A percentile compares a stretch with the other conserved stretches of the same genome.
phyloP scores from a whole-genome alignment of 768 basidiomycete species.

The Termitomyces titanicus region DNA sequence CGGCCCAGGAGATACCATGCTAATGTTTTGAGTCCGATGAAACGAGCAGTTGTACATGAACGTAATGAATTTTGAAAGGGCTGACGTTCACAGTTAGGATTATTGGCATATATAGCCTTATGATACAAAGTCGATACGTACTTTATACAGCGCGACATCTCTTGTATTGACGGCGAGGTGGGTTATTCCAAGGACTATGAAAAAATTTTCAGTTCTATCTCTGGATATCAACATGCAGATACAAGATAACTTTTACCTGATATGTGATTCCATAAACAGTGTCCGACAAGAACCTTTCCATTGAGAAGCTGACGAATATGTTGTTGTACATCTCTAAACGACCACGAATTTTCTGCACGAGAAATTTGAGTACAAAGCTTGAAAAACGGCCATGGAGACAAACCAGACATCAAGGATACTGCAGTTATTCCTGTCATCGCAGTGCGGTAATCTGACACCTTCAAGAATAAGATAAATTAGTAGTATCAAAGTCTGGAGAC shows the following conservation, averaged over 20 bases:
- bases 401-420: slow-evolving; percentile 37
- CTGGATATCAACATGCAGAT: too few species aligned
- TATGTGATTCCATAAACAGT: slow-evolving; percentile 78
- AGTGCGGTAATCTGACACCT: slow-evolving; percentile 74
- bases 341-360: slow-evolving; percentile 41
- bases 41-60: slow-evolving; percentile 54
- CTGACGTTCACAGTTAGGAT: slow-evolving; percentile 22
- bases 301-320: slow-evolving; percentile 61
- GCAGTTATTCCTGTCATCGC: slow-evolving; percentile 52
- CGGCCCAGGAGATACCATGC: slow-evolving; percentile 82
- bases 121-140: slow-evolving; percentile 15
- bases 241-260: too few species aligned
- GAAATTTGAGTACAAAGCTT: neutral
- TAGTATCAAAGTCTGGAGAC: neutral
- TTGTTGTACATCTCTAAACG: slow-evolving; percentile 65
- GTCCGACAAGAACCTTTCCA: slow-evolving; percentile 71
- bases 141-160: slow-evolving; percentile 75
- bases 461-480: slow-evolving; percentile 12
- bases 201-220: neutral
- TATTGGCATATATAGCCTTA: slow-evolving; percentile 16
- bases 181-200: slow-evolving; percentile 71
- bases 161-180: slow-evolving; percentile 76
- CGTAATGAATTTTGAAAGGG: slow-evolving; percentile 74
- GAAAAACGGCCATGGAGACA: slow-evolving; percentile 12
- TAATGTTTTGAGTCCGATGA: slow-evolving; percentile 73